Evolutionary conservation across 2,329 filamentous ascomycete species (phyloP).

Genomic region (Sclerotinia nivalis): DNA sequence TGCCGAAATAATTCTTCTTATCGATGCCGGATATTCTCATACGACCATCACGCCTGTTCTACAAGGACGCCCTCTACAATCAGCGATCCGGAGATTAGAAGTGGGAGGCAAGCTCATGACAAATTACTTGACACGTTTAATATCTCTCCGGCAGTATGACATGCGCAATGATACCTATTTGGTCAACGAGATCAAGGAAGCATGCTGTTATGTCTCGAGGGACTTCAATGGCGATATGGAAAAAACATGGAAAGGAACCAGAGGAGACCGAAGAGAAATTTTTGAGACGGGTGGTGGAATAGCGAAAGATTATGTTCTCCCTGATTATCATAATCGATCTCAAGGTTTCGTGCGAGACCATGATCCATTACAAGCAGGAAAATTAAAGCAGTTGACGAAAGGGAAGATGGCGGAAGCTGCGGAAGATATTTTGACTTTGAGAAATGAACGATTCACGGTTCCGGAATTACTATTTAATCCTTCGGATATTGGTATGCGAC

Average conservation of each 20-base stretch:
- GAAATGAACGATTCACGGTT: constrained; percentile 88
- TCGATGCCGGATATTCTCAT: constrained; percentile 91
- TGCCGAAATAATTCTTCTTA: constrained; percentile 78
- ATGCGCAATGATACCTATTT: constrained; percentile 93
- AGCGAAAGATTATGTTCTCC: constrained; percentile 88
- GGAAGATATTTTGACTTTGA: constrained; percentile 83
- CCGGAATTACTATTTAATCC: constrained; percentile 90
- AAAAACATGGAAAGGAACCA: constrained; percentile 76
- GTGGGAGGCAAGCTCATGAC: constrained; percentile 91
- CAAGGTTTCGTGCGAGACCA: constrained; percentile 76
- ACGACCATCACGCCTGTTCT: constrained; percentile 88
- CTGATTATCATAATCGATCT: constrained; percentile 65
- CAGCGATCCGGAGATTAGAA: constrained; percentile 80
- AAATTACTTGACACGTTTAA: constrained; percentile 85
- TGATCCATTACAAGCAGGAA: constrained; percentile 64
- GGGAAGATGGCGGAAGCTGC: constrained; percentile 48
- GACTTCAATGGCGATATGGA: constrained; percentile 81
- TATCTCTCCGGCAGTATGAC: constrained; percentile 90
- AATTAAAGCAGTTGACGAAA: constrained; percentile 48
- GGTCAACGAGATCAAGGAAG: constrained; percentile 95
- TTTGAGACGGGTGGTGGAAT: constrained; percentile 57
- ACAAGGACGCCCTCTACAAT: constrained; percentile 75
- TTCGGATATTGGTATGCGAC: constrained; percentile 78
- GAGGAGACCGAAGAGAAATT: constrained; percentile 55
- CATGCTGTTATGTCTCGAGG: constrained; percentile 76